A percentile compares a stretch with the other conserved stretches of the same genome.
These are phyloP conservation scores for Umbilicaria muhlenbergii DNA, from an alignment of 495 filamentous ascomycete genomes.

Conservation along the genomic window DNA sequence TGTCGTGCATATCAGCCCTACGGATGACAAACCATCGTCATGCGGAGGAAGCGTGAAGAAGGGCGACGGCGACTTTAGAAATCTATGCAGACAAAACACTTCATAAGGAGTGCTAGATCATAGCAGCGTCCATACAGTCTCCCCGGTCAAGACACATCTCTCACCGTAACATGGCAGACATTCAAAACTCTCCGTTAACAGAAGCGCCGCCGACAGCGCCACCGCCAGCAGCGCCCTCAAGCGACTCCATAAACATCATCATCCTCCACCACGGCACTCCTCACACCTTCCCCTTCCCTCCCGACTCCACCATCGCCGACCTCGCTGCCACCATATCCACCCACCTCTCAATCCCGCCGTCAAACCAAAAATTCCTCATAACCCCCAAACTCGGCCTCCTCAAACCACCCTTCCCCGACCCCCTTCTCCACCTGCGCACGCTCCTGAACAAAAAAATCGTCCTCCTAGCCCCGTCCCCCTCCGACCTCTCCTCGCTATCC, in stretches of 20 bases:
- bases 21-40: too few relatives aligned
- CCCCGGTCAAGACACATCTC: too few relatives aligned
- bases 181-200: too few relatives aligned
- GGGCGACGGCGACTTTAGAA: too few relatives aligned
- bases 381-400: constrained; percentile 51
- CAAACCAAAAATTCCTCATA: constrained; percentile 65
- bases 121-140: too few relatives aligned
- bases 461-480: constrained; percentile 43
- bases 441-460: constrained; percentile 41
- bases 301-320: constrained; percentile 39
- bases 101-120: too few relatives aligned
- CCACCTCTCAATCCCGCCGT: constrained; percentile 41
- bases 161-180: too few relatives aligned
- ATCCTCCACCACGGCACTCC: constrained; percentile 41
- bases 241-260: constrained; percentile 24
- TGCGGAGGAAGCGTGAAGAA: too few relatives aligned
- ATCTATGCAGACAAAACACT: too few relatives aligned
- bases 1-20: too few relatives aligned
- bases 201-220: too few relatives aligned
- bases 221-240: too few relatives aligned
- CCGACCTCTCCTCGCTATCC: constrained; percentile 33
- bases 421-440: constrained; percentile 33
- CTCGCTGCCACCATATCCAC: constrained; percentile 36
- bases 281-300: constrained; percentile 26
- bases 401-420: constrained; percentile 45